phyloP scores from a whole-genome alignment of 768 basidiomycete genomes.

The Calocybe indica region DNA sequence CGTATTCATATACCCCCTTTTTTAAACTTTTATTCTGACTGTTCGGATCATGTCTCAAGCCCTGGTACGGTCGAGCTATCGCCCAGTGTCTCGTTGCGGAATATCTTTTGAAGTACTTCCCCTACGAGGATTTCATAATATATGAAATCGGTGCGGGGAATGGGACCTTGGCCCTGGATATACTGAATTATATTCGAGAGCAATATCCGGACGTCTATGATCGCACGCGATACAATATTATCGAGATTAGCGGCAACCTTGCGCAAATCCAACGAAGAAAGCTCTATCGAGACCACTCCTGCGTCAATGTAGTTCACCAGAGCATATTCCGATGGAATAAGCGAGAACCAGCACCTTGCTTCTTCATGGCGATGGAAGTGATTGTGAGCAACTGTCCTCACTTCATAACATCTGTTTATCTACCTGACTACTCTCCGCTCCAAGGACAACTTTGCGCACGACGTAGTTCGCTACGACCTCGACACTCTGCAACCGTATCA shows the following conservation, averaged over 20 bases:
- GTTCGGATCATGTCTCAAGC: slow-evolving; percentile 42
- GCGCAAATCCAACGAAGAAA: slow-evolving; percentile 65
- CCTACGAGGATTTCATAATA: slow-evolving; percentile 91
- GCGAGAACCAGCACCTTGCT: slow-evolving; percentile 79
- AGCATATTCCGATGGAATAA: slow-evolving; percentile 85
- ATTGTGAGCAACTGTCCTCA: slow-evolving; percentile 51
- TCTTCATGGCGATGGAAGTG: slow-evolving; percentile 92
- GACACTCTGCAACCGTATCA: slow-evolving; percentile 78
- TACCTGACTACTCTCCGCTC: background rate
- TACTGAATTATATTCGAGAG: slow-evolving; percentile 73
- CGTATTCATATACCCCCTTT: slow-evolving; percentile 10
- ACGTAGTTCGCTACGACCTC: slow-evolving; percentile 87
- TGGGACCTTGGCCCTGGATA: slow-evolving; percentile 86
- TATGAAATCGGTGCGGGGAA: slow-evolving; percentile 99
- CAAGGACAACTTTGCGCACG: slow-evolving; percentile 96
- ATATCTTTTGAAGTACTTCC: slow-evolving; percentile 92
- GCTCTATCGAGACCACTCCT: slow-evolving; percentile 57
- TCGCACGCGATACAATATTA: slow-evolving; percentile 86
- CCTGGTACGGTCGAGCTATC: slow-evolving; percentile 90
- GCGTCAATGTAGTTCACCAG: slow-evolving; percentile 63
- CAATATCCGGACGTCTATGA: slow-evolving; percentile 90
- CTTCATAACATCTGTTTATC: background rate
- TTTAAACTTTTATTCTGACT: slow-evolving; percentile 3
- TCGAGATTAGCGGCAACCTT: slow-evolving; percentile 86
- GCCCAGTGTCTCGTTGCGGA: slow-evolving; percentile 85